Conservation (phyloP, 2,329 filamentous ascomycete species). For the Esteya vermicola region DNA sequence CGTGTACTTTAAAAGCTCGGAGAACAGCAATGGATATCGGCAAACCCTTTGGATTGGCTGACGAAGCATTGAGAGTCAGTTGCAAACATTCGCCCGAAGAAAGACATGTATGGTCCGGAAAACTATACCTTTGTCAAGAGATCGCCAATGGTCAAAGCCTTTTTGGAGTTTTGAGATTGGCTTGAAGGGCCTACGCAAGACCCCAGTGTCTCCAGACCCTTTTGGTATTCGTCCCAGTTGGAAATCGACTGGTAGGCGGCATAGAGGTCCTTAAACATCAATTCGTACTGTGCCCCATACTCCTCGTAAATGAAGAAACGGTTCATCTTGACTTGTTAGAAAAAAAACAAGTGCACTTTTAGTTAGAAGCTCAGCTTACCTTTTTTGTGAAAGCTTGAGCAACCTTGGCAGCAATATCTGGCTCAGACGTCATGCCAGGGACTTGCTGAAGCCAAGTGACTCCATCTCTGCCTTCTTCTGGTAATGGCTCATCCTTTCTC, state of each 20-base stretch:
- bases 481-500: neutral
- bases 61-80: neutral
- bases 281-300: constrained; percentile 79
- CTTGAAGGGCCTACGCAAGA: constrained; percentile 60
- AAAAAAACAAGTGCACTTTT: too few species aligned
- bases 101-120: too few species aligned
- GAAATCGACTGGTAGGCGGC: constrained; percentile 53
- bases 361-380: constrained; percentile 20
- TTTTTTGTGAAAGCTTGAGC: constrained; percentile 46
- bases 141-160: constrained; percentile 70
- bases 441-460: constrained; percentile 28
- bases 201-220: constrained; percentile 71
- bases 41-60: constrained; percentile 87
- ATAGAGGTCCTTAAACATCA: constrained; percentile 66
- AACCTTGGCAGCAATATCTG: constrained; percentile 44
- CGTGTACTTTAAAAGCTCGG: constrained; percentile 69
- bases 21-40: constrained; percentile 78
- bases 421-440: constrained; percentile 41
- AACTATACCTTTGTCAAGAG: constrained; percentile 68
- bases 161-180: constrained; percentile 48
- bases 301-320: constrained; percentile 82
- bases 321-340: constrained; percentile 42
- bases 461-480: constrained; percentile 13
- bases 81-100: too few species aligned
- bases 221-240: constrained; percentile 68